Evolutionary conservation across 768 basidiomycete species (phyloP), one percentile per base, ranked within the genome.

Genomic region (Trametes meyenii): DNA sequence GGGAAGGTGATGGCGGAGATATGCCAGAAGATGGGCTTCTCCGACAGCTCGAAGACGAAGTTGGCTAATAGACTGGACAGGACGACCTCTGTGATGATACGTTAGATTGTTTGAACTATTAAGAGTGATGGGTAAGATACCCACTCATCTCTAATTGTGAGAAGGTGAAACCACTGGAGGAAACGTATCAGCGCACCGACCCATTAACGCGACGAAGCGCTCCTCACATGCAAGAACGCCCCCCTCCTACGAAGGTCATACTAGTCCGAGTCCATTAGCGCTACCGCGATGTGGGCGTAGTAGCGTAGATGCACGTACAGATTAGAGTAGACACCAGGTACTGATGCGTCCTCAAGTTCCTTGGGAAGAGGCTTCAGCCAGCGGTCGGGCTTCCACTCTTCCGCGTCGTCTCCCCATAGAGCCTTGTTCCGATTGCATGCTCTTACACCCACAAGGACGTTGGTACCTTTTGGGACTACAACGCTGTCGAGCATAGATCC

Each of bases 341-440:
- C 35, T 13, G 21, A 23, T 14, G 65, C 61, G 14, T 53, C 52
- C 26, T 55, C 60, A 17, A 68, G 39, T 14, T 60, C 42, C 52
- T 57, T 49, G 3, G 67, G 62, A 13, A 66, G 57, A 3, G 62
- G 60, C 26, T 26, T 40, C 5, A 68, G 52, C 67, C 67, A 70
- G 14, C 69, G 65, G 38, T 65, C 65, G 3, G 69, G 69, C 60
- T 65, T 66, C 67, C 63, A 68, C 48, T 67, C 66, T 6, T 61
- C 54, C 8, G 69, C 69, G 35, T 70, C 69, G 6, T 64, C 58
- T 3, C 69, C 69, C 69, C 69, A 70, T 0, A 69, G 29, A 1
- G 61, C 59, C 49, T 64, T 66, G 50, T 64, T 59, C 17, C 69
- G 61, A 55, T 75, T 72, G 42, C 70, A 66, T 2, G 56, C 58